phyloP scores from a whole-genome alignment of 78 protist species.

The Creolimax fragrantissima region DNA sequence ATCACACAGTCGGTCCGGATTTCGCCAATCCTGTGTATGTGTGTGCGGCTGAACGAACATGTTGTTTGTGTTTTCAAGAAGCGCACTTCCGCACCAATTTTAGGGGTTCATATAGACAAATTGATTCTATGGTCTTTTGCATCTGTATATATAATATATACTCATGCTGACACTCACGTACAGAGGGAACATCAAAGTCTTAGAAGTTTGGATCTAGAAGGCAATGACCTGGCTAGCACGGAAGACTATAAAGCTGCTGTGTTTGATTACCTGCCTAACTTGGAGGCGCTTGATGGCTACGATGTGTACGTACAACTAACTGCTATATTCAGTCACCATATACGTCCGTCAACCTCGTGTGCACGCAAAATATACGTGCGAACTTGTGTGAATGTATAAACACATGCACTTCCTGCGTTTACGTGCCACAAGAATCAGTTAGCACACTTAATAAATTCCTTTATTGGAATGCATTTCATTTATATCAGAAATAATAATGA shows the following conservation, averaged over 20 bases:
- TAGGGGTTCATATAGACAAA: not conserved
- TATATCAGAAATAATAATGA: not conserved
- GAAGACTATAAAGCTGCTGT: not conserved
- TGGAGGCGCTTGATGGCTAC: not conserved
- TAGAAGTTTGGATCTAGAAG: not conserved
- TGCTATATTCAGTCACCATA: too few relatives aligned
- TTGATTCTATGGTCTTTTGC: not conserved
- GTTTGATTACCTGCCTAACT: not conserved
- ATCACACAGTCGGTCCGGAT: too few relatives aligned
- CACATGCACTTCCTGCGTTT: too few relatives aligned
- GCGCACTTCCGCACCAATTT: not conserved
- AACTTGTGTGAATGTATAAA: too few relatives aligned
- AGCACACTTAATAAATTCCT: too few relatives aligned
- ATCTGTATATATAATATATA: not conserved
- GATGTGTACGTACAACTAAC: not conserved
- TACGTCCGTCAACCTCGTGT: too few relatives aligned
- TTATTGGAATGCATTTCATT: too few relatives aligned
- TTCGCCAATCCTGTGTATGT: too few relatives aligned
- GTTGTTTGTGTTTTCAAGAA: too few relatives aligned
- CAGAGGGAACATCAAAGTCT: not conserved
- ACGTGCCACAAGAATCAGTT: too few relatives aligned
- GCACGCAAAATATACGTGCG: too few relatives aligned
- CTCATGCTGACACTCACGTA: not conserved
- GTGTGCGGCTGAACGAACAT: too few relatives aligned
- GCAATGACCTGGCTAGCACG: not conserved